Conservation (phyloP, 1,284 basidiomycete genomes). For the Moesziomyces antarcticus region DNA sequence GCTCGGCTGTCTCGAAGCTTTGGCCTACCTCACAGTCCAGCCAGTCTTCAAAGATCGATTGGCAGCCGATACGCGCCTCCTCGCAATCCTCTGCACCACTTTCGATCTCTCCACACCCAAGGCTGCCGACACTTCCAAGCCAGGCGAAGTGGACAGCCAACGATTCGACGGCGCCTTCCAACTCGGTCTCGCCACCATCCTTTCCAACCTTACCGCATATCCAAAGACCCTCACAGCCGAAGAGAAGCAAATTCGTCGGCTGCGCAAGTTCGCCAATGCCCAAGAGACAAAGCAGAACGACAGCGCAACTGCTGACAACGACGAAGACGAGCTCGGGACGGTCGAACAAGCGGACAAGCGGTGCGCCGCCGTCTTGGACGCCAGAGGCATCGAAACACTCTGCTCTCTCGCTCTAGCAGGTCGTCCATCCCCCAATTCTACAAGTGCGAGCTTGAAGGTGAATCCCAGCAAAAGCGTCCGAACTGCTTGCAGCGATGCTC, state of each 20-base stretch:
- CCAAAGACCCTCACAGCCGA: constrained; percentile 41
- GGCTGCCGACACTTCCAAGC: not conserved
- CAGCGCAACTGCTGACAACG: not conserved
- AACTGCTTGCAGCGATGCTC: constrained; percentile 18
- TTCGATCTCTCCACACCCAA: constrained; percentile 10
- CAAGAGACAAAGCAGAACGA: constrained; percentile 15
- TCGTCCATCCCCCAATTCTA: constrained; percentile 1
- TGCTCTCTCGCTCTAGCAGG: constrained; percentile 30
- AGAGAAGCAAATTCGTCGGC: constrained; percentile 52
- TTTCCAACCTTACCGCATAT: constrained; percentile 50
- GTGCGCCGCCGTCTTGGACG: constrained; percentile 44
- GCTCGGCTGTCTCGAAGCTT: constrained; percentile 51
- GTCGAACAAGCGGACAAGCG: constrained; percentile 21
- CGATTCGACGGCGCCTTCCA: constrained; percentile 49
- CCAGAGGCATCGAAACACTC: constrained; percentile 46
- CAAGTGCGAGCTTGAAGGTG: constrained; percentile 8
- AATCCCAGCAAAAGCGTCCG: constrained; percentile 33
- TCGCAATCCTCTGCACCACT: constrained; percentile 29
- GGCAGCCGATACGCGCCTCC: constrained; percentile 20
- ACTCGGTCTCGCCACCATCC: constrained; percentile 50
- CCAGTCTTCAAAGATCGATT: constrained; percentile 36
- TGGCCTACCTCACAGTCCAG: constrained; percentile 55
- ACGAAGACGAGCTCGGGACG: constrained; percentile 29
- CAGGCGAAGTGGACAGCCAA: constrained; percentile 16
- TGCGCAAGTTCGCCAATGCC: constrained; percentile 55